These are phyloP conservation scores for Daldinia caldariorum DNA, from an alignment of 495 filamentous ascomycete genomes.

Conservation along the genomic window DNA sequence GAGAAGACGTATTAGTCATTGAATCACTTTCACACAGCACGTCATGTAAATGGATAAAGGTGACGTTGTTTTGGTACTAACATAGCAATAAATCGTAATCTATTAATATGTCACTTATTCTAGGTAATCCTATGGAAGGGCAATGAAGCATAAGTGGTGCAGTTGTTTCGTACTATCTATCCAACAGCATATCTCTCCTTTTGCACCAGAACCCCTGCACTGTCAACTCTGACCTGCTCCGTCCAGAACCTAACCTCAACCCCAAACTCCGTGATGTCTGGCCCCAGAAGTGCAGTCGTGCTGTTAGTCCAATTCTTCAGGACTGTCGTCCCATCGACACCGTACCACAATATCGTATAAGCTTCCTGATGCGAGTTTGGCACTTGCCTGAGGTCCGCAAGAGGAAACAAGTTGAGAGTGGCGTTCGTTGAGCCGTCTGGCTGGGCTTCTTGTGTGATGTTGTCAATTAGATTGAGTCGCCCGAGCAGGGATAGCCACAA, in stretches of 20 bases:
- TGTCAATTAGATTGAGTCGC: constrained; percentile 33
- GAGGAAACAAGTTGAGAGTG: constrained; percentile 37
- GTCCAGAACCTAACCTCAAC: constrained; percentile 41
- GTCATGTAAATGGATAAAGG: too few species aligned
- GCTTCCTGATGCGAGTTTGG: constrained; percentile 33
- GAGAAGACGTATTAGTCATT: too few species aligned
- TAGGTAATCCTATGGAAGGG: too few species aligned
- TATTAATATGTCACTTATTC: too few species aligned
- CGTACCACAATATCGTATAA: constrained; percentile 42
- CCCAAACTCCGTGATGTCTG: constrained; percentile 26
- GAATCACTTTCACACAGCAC: too few species aligned
- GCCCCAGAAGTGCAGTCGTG: constrained; percentile 32
- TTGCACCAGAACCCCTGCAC: constrained; percentile 19
- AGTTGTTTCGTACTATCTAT: not conserved
- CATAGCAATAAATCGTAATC: too few species aligned
- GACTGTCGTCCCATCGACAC: constrained; percentile 22
- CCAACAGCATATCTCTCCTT: constrained; percentile 31
- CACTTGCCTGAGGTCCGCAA: constrained; percentile 36
- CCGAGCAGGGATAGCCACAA: constrained; percentile 41
- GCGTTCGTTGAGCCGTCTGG: constrained; percentile 33
- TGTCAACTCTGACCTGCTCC: constrained; percentile 39
- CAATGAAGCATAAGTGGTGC: too few species aligned
- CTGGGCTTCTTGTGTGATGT: constrained; percentile 29
- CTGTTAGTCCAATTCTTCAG: constrained; percentile 40
- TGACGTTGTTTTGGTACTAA: too few species aligned